phyloP scores from a whole-genome alignment of 208 protist genomes.

The Naegleria lovaniensis region DNA sequence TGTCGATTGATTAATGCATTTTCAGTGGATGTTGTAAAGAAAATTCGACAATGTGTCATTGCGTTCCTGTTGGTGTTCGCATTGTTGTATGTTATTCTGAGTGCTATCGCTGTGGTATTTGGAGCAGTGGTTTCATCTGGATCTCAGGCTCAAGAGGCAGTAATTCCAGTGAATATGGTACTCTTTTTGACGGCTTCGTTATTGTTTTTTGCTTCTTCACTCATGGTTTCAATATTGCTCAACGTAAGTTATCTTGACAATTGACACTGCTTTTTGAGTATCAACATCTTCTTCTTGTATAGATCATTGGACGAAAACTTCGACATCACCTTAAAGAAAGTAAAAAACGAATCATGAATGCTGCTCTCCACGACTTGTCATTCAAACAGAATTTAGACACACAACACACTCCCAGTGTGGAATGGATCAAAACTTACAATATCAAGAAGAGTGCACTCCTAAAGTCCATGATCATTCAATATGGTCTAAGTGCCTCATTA shows the following conservation, averaged over 20 bases:
- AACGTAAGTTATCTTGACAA: background rate
- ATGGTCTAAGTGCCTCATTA: background rate
- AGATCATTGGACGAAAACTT: background rate
- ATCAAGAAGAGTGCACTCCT: background rate
- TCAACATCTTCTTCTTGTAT: too few relatives aligned
- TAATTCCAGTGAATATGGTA: background rate
- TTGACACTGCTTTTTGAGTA: too few relatives aligned
- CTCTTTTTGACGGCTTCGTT: background rate
- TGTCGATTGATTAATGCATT: background rate
- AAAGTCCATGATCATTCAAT: background rate
- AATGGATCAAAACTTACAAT: background rate
- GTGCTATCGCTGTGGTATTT: background rate
- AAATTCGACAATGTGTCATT: background rate
- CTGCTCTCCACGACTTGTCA: too few relatives aligned
- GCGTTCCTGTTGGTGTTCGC: background rate
- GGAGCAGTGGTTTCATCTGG: background rate
- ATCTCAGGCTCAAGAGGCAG: background rate
- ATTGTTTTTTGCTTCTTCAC: background rate
- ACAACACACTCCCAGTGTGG: too few relatives aligned
- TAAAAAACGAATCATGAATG: too few relatives aligned
- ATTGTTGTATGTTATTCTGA: background rate
- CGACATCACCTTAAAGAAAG: too few relatives aligned
- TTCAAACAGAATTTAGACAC: too few relatives aligned
- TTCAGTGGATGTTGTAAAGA: background rate
- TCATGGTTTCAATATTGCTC: background rate